Conservation (phyloP, 305 asterid species). For the Coffea humblotiana region DNA sequence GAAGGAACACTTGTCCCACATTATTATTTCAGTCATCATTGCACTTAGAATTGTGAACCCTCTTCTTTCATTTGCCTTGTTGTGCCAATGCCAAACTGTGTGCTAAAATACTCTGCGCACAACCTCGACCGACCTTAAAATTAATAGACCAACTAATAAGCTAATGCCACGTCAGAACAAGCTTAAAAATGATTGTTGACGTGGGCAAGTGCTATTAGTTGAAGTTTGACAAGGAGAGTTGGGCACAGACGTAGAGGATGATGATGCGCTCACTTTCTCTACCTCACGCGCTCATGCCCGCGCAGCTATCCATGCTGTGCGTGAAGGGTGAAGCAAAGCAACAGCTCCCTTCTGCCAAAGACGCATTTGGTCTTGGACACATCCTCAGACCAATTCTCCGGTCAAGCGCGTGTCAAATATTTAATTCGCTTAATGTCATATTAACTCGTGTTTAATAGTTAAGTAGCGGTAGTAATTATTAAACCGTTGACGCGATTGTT, state of each 20-base stretch:
- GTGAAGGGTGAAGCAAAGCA: not conserved
- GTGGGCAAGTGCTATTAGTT: not conserved
- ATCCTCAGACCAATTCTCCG: not conserved
- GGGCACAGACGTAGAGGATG: conserved; percentile 10
- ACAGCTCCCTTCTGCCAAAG: conserved; percentile 1
- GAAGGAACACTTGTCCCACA: not conserved
- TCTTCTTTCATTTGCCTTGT: not conserved
- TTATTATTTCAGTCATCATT: conserved; percentile 7
- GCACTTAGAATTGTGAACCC: not conserved
- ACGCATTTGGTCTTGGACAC: not conserved
- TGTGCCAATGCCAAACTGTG: not conserved
- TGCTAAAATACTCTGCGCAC: not conserved
- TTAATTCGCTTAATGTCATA: not conserved
- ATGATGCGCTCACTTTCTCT: not conserved
- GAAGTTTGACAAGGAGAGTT: too few species aligned
- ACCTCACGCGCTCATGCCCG: conserved; percentile 7
- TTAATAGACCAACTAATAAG: not conserved
- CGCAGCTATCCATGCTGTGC: conserved; percentile 5
- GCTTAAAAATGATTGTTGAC: not conserved
- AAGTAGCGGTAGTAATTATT: not conserved
- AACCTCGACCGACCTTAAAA: not conserved
- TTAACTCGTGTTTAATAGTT: not conserved
- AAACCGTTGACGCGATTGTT: not conserved
- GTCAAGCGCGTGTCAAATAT: not conserved
- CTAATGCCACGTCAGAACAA: not conserved